Percentiles rank a stretch among this genome's conserved stretches.
Conservation (phyloP, 371 early-diverging fungal genomes). For the Rhizopus sp. region DNA sequence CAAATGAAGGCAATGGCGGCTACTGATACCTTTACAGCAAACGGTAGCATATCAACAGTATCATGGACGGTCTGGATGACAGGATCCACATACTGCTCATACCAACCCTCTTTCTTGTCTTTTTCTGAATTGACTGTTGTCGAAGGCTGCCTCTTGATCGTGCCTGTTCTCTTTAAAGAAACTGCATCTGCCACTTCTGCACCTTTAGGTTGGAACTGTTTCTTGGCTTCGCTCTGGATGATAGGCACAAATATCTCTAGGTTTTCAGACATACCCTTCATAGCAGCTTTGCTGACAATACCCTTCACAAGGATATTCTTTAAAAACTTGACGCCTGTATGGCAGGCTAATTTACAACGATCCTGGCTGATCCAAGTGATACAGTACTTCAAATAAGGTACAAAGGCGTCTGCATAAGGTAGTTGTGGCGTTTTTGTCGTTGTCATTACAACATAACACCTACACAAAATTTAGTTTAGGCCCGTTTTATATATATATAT, state of each 20-base stretch:
- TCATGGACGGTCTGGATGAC: conserved; percentile 14
- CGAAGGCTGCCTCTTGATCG: conserved; percentile 17
- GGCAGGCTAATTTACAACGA: conserved; percentile 49
- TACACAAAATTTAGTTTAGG: conserved; percentile 23
- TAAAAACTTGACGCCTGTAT: conserved; percentile 57
- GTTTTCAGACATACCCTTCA: conserved; percentile 47
- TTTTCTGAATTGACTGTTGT: not conserved
- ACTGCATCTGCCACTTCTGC: conserved; percentile 7
- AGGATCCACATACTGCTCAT: conserved; percentile 9
- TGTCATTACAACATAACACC: conserved; percentile 45
- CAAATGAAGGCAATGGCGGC: not conserved
- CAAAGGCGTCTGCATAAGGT: conserved; percentile 65
- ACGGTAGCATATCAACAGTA: conserved; percentile 24
- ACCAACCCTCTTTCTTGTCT: conserved; percentile 13
- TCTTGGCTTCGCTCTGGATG: conserved; percentile 27
- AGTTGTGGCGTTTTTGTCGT: conserved; percentile 50
- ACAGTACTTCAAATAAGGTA: conserved; percentile 59
- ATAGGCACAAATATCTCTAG: conserved; percentile 33
- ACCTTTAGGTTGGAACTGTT: not conserved
- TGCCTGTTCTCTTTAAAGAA: conserved; percentile 3
- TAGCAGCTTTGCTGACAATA: conserved; percentile 46
- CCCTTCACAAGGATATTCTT: conserved; percentile 60
- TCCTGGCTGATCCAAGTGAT: conserved; percentile 51
- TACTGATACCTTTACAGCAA: conserved; percentile 16
- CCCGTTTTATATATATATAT: not conserved